Evolutionary conservation across 352 stramenopile genomes (phyloP), one percentile per base, ranked within the genome.

Genomic region (Phytophthora constricta): DNA sequence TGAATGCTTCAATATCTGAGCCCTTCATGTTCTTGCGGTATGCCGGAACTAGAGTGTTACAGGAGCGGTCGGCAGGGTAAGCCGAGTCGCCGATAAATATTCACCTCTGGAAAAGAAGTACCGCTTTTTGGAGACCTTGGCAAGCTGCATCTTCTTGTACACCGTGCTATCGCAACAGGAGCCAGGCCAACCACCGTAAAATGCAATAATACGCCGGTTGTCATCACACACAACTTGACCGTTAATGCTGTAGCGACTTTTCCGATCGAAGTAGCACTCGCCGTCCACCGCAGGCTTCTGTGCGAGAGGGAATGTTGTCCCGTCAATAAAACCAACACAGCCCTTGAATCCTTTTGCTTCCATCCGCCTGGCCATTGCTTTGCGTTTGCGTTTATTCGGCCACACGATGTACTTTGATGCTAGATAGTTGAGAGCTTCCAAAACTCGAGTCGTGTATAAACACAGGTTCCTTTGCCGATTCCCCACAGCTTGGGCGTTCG

Each of bases 71-170:
- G 26, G 66, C 33, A 16, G 59, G 52, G 42, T 66, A 70, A 1
- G 34, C 60, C 17, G 59, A 55, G 50, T 74, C 60, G 11, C 4
- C 66, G 8, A 74, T 8, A 70, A 22, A 28, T 59, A 66, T 22
- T 73, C n/a, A 3, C 33, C 60, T 3, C 27, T 56, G 33, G 5
- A n/a, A 46, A 70, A 70, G 23, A 57, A 70, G 3, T 23, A 23
- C 13, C 3, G 48, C 37, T 58, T 58, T n/a, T n/a, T n/a, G n/a
- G n/a, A n/a, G 25, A 33, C 1, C 14, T 17, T 42, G 49, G 27
- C 20, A 7, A 43, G 4, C 48, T 60, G 13, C 58, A 65, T 47
- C 13, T 70, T 45, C 7, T 14, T 14, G 37, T 45, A 45, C 11
- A 45, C 17, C 4, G 45, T 51, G 45, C 33, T 63, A 39, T 63